A percentile compares a stretch with the other conserved stretches of the same genome.
phyloP scores from a whole-genome alignment of 371 early-diverging fungal species.

The Rhizopus sp. region DNA sequence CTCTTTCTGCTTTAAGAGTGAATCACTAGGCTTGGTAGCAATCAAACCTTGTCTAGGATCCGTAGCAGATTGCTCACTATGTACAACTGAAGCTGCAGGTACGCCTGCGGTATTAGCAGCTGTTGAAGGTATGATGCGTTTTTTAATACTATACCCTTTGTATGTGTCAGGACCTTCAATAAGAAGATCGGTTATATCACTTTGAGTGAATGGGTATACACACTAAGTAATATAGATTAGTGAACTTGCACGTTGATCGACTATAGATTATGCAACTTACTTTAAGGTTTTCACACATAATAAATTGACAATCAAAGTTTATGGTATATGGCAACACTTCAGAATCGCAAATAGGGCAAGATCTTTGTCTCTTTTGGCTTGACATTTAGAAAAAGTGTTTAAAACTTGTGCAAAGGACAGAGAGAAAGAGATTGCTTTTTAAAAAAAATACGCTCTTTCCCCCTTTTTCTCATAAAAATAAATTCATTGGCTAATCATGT shows the following conservation, averaged over 20 bases:
- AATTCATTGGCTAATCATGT: no score
- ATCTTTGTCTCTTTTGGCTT: conserved; percentile 3
- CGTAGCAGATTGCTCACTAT: conserved; percentile 15
- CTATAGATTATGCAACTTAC: conserved; percentile 1
- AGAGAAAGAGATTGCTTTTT: not conserved
- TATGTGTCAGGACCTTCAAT: conserved; percentile 14
- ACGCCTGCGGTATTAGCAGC: conserved; percentile 14
- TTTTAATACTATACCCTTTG: conserved; percentile 18
- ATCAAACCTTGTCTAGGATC: conserved; percentile 7
- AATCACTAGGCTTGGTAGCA: conserved; percentile 11
- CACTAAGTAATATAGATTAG: conserved; percentile 8
- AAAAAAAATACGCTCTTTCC: no score
- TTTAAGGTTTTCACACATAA: conserved; percentile 10
- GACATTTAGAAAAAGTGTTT: not conserved
- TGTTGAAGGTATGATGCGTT: conserved; percentile 10
- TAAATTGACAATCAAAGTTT: conserved; percentile 1
- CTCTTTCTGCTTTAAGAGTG: conserved; percentile 15
- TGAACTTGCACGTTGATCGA: not conserved
- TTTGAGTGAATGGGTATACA: conserved; percentile 13
- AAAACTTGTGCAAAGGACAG: not conserved
- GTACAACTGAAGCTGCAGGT: conserved; percentile 6
- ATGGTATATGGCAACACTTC: conserved; percentile 5
- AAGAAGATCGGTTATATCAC: conserved; percentile 11
- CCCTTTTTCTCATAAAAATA: no score
- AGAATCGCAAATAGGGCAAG: conserved; percentile 10